Conservation (phyloP, 2,329 filamentous ascomycete genomes). For the Penicillium oxalicum region DNA sequence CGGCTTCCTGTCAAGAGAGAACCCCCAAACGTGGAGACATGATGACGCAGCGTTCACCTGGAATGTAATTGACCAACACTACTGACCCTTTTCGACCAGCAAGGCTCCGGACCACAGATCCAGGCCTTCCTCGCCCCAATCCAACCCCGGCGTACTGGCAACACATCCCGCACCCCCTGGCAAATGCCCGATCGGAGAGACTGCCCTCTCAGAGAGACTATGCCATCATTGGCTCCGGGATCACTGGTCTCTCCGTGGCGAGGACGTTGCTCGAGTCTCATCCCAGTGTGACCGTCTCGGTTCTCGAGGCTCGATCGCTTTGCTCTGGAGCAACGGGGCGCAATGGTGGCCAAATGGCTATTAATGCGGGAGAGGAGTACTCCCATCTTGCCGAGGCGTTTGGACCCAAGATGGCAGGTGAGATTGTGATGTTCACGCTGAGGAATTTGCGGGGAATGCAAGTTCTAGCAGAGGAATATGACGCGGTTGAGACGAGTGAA, state of each 20-base stretch:
- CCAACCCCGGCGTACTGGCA: constrained; percentile 38
- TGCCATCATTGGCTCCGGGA: constrained; percentile 34
- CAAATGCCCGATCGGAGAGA: constrained; percentile 23
- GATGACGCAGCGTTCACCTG: not conserved
- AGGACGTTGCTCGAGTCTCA: constrained; percentile 26
- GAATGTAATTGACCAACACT: not conserved
- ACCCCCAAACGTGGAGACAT: no score
- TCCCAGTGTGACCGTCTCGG: constrained; percentile 22
- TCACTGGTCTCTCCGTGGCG: constrained; percentile 30
- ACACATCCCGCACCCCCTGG: constrained; percentile 27
- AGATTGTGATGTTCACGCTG: constrained; percentile 37
- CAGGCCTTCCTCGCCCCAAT: constrained; percentile 31
- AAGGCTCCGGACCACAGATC: constrained; percentile 23
- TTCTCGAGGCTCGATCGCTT: constrained; percentile 32
- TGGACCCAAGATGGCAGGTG: constrained; percentile 27
- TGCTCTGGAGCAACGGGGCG: constrained; percentile 36
- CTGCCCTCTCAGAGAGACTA: constrained; percentile 25
- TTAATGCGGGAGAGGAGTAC: constrained; percentile 26
- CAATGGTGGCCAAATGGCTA: constrained; percentile 32
- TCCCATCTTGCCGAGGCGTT: constrained; percentile 14
- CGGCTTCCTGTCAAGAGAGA: no score
- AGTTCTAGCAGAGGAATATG: constrained; percentile 30
- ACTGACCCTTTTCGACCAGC: not conserved
- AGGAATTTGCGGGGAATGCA: constrained; percentile 34
- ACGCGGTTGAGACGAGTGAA: constrained; percentile 24